A percentile compares a stretch with the other conserved stretches of the same genome.
These are phyloP conservation scores for Gonapodya prolifera DNA, from an alignment of 192 early-diverging fungal species.

Conservation along the genomic window DNA sequence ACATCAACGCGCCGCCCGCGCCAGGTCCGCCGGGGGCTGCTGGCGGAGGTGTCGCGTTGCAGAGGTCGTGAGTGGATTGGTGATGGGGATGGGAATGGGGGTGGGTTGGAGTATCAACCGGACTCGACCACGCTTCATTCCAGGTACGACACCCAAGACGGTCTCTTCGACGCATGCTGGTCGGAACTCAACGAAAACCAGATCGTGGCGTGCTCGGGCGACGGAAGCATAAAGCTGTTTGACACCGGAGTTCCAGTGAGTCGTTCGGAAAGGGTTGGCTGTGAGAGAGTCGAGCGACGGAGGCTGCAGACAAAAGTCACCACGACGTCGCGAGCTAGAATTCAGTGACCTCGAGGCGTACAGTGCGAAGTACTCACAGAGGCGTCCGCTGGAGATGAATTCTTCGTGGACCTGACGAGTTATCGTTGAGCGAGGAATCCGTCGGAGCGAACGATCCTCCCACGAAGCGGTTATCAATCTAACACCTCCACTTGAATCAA, in stretches of 20 bases:
- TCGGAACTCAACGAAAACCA: slow-evolving; percentile 94
- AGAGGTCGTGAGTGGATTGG: neutral
- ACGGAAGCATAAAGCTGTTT: slow-evolving; percentile 91
- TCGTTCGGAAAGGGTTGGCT: neutral
- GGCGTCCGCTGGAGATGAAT: too few species aligned
- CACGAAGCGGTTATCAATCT: neutral
- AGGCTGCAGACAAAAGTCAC: too few species aligned
- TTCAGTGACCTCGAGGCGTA: too few species aligned
- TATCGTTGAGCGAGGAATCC: too few species aligned
- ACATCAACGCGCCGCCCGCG: slow-evolving; percentile 9
- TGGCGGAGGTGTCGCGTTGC: neutral
- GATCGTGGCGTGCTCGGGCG: slow-evolving; percentile 76
- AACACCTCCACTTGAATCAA: neutral
- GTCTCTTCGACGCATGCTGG: slow-evolving; percentile 89
- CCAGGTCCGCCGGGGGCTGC: neutral
- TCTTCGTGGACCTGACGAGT: too few species aligned
- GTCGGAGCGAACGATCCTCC: neutral
- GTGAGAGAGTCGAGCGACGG: too few species aligned
- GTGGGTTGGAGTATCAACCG: neutral
- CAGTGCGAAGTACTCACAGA: too few species aligned
- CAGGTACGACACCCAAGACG: slow-evolving; percentile 95
- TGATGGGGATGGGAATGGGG: neutral
- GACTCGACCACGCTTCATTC: neutral
- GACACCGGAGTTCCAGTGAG: slow-evolving; percentile 71
- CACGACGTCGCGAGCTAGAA: too few species aligned